These are phyloP conservation scores for Chlorella sorokiniana DNA, from an alignment of 139 green algal genomes.

Conservation along the genomic window DNA sequence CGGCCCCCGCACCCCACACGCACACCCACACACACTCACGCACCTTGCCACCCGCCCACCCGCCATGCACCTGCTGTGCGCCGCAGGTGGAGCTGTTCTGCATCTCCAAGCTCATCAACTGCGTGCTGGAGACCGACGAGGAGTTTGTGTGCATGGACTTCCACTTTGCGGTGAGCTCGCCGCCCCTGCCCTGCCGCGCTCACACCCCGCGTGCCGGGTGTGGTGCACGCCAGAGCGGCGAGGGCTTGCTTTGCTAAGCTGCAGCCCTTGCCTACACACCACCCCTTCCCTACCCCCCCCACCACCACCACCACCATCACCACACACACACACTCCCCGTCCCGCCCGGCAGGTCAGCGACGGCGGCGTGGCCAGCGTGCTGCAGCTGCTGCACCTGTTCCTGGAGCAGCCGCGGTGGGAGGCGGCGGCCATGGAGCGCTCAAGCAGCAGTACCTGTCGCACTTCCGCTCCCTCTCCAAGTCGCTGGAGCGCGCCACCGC, in stretches of 20 bases:
- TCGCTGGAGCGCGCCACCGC: slow-evolving; percentile 86
- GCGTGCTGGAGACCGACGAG: slow-evolving; percentile 91
- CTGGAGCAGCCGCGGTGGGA: slow-evolving; percentile 73
- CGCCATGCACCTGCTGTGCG: not conserved
- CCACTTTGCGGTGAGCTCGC: slow-evolving; percentile 75
- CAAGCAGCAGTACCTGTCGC: slow-evolving; percentile 81
- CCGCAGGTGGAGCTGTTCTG: slow-evolving; percentile 93
- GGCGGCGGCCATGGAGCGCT: slow-evolving; percentile 68
- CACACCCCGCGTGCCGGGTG: no score
- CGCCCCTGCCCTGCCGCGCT: not conserved
- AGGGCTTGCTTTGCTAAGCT: no score
- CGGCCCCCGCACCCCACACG: no score
- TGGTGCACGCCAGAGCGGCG: no score
- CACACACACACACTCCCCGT: no score
- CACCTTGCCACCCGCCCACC: not conserved
- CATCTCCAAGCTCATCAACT: slow-evolving; percentile 94
- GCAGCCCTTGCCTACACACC: no score
- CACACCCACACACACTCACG: no score
- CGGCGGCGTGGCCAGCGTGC: slow-evolving; percentile 48
- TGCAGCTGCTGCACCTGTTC: slow-evolving; percentile 82
- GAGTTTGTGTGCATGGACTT: slow-evolving; percentile 97
- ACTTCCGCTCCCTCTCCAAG: slow-evolving; percentile 80
- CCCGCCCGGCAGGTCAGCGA: slow-evolving; percentile 40
- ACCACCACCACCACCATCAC: not conserved
- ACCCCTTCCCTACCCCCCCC: not conserved